phyloP scores from a whole-genome alignment of 495 filamentous ascomycete species.

The Tuber magnatum region DNA sequence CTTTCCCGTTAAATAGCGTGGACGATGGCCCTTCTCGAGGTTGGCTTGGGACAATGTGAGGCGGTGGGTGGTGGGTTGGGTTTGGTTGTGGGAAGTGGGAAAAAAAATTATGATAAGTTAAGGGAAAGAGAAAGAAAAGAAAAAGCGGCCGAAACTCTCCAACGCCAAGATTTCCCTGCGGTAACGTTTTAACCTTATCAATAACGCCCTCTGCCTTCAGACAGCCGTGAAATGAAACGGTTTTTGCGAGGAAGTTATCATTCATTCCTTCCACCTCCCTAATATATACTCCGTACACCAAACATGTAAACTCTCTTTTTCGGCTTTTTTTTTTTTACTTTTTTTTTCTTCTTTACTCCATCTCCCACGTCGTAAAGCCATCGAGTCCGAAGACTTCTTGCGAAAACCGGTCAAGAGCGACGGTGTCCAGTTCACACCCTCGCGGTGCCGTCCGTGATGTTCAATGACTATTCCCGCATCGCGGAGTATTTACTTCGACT shows the following conservation, averaged over 20 bases:
- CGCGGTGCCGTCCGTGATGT: neutral
- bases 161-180: neutral
- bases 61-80: neutral
- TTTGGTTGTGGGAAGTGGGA: neutral
- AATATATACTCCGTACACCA: neutral
- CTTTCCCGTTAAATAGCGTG: neutral
- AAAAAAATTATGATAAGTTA: too few species aligned
- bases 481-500: conserved; percentile 5
- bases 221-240: neutral
- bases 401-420: neutral
- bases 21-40: neutral
- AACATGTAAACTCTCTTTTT: neutral
- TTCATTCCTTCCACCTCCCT: neutral
- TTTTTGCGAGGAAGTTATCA: neutral
- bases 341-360: too few species aligned
- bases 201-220: neutral
- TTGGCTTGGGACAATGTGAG: neutral
- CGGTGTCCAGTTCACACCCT: neutral
- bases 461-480: neutral
- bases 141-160: neutral
- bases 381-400: neutral
- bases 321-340: neutral
- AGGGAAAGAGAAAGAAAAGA: neutral
- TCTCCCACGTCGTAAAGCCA: neutral
- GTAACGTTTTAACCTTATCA: neutral